These are phyloP conservation scores for Toxoplasma gondii DNA, from an alignment of 169 alveolate genomes.

Conservation along the genomic window DNA sequence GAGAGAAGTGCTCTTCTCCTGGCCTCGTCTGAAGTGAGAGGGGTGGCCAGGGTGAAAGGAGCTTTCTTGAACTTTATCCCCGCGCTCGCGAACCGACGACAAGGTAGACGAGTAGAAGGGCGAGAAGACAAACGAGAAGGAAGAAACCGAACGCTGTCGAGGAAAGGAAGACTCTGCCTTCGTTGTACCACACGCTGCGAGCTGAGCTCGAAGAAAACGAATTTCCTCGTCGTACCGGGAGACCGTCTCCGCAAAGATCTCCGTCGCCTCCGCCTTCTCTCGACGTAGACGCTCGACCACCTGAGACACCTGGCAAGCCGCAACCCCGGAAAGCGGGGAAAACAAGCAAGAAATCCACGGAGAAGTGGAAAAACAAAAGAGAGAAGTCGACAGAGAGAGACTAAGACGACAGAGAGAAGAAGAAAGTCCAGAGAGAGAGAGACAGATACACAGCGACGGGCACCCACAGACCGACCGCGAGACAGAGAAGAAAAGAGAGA, in stretches of 20 bases:
- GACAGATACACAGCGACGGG: neutral
- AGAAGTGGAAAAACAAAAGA: too few relatives aligned
- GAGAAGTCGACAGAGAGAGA: neutral
- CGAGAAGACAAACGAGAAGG: neutral
- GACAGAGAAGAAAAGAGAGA: too few relatives aligned
- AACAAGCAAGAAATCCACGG: neutral
- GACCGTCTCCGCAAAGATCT: slow-evolving; percentile 18
- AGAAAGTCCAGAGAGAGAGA: neutral
- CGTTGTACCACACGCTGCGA: neutral
- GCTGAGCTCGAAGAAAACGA: neutral
- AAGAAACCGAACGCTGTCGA: neutral
- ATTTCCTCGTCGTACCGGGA: slow-evolving; percentile 32
- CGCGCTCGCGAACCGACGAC: neutral
- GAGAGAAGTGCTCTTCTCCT: neutral
- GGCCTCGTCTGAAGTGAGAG: neutral
- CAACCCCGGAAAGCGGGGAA: neutral
- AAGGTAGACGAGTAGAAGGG: neutral
- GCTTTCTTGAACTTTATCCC: neutral
- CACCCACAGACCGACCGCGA: too few relatives aligned
- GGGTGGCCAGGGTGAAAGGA: neutral
- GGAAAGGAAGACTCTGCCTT: neutral
- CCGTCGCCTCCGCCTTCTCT: slow-evolving; percentile 39
- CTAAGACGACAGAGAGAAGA: neutral
- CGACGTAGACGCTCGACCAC: slow-evolving; percentile 5
- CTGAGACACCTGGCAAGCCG: slow-evolving; percentile 11